phyloP scores from a whole-genome alignment of 768 basidiomycete species.

The Agaricus blazei region DNA sequence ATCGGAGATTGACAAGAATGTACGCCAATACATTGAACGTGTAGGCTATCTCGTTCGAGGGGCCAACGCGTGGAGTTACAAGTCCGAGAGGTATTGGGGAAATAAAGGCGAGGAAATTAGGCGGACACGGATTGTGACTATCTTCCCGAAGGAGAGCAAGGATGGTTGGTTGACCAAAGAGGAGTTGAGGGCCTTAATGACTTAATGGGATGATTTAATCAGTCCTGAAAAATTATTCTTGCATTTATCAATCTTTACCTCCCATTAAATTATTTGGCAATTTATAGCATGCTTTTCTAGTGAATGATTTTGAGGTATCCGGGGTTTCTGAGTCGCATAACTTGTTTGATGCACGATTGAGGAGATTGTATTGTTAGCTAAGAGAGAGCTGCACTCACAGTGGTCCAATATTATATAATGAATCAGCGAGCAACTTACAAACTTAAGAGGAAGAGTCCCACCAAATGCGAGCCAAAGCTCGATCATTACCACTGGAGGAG shows the following conservation, averaged over 20 bases:
- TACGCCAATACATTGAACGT: conserved; percentile 12
- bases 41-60: conserved; percentile 12
- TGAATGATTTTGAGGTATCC: conserved; percentile 61
- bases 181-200: background rate
- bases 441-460: no score
- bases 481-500: no score
- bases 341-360: background rate
- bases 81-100: conserved; percentile 13
- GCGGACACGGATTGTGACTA: conserved; percentile 16
- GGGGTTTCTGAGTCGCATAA: no score
- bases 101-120: conserved; percentile 15
- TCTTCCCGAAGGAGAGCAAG: conserved; percentile 11
- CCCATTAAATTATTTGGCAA: background rate
- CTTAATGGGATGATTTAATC: background rate
- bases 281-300: conserved; percentile 47
- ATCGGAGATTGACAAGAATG: conserved; percentile 10
- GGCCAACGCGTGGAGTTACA: conserved; percentile 10
- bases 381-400: no score
- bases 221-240: background rate
- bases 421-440: no score
- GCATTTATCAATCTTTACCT: conserved; percentile 6
- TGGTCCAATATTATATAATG: no score
- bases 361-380: no score
- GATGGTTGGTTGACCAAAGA: conserved; percentile 4
- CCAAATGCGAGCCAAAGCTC: no score